phyloP scores from a whole-genome alignment of 2,329 filamentous ascomycete species.

The Paracoccidioides lutzii region DNA sequence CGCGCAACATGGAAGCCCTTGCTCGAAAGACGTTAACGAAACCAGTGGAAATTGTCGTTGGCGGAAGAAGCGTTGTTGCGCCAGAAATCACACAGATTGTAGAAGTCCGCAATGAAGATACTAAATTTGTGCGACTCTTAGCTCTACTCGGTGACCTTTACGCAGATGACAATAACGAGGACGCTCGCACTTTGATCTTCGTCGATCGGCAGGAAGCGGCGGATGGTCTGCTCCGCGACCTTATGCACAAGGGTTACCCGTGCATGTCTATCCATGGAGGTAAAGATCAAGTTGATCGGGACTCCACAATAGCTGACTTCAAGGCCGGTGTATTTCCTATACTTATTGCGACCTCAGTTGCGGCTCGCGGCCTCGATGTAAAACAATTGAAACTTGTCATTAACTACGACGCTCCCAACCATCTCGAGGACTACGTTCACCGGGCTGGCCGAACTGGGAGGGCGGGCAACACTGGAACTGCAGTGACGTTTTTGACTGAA shows the following conservation, averaged over 20 bases:
- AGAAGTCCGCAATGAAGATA: conserved; percentile 67
- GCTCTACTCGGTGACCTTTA: conserved; percentile 81
- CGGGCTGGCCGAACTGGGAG: conserved; percentile 86
- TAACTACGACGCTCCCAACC: conserved; percentile 89
- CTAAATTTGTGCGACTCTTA: conserved; percentile 72
- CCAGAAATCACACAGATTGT: conserved; percentile 79
- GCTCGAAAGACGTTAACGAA: conserved; percentile 78
- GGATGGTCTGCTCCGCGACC: conserved; percentile 63
- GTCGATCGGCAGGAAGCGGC: conserved; percentile 86
- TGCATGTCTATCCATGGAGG: conserved; percentile 91
- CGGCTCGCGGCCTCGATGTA: conserved; percentile 86
- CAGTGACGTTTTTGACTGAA: conserved; percentile 84
- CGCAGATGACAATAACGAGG: conserved; percentile 59
- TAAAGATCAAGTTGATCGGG: conserved; percentile 84
- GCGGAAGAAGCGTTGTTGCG: conserved; percentile 60
- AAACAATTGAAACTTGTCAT: conserved; percentile 92
- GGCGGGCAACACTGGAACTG: conserved; percentile 86
- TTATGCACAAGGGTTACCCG: conserved; percentile 73
- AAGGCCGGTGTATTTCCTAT: conserved; percentile 83
- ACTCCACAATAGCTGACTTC: conserved; percentile 86
- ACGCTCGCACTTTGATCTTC: conserved; percentile 79
- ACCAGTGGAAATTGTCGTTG: conserved; percentile 84
- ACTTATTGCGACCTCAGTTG: conserved; percentile 87
- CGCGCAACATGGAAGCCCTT: conserved; percentile 77
- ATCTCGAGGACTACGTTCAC: conserved; percentile 93